A percentile compares a stretch with the other conserved stretches of the same genome.
Evolutionary conservation across 306 rosid genomes (phyloP).

Genomic region (Elaeagnus macrophylla): DNA sequence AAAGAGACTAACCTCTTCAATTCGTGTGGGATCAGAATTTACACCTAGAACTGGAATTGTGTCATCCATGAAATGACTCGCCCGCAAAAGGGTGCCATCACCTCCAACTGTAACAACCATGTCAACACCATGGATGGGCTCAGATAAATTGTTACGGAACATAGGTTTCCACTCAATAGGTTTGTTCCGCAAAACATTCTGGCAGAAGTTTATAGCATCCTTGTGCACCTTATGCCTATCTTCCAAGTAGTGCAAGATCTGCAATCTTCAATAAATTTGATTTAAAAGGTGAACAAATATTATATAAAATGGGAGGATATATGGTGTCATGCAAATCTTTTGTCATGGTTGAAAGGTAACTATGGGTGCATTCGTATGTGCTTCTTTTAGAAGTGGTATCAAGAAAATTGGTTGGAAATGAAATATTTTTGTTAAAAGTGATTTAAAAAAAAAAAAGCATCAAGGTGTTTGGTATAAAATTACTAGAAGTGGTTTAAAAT

Average conservation of each 20-base stretch:
- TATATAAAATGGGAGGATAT: too few relatives aligned
- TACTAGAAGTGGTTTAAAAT: too few relatives aligned
- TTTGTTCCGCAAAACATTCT: constrained; percentile 55
- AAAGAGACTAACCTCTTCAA: constrained; percentile 52
- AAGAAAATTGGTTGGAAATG: too few relatives aligned
- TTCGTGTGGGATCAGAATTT: constrained; percentile 82
- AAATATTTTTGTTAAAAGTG: too few relatives aligned
- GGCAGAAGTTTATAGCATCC: constrained; percentile 61
- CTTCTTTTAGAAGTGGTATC: too few relatives aligned
- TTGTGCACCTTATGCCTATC: constrained; percentile 58
- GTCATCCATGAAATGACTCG: constrained; percentile 78
- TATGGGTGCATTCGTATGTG: too few relatives aligned
- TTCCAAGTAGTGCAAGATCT: constrained; percentile 28
- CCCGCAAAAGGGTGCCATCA: constrained; percentile 85
- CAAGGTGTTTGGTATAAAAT: too few relatives aligned
- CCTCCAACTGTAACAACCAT: constrained; percentile 83
- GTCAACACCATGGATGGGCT: constrained; percentile 65
- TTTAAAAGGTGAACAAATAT: constrained; percentile 3
- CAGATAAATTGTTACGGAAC: constrained; percentile 32
- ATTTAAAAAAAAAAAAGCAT: too few relatives aligned
- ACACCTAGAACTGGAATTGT: constrained; percentile 76
- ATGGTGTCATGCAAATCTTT: too few relatives aligned
- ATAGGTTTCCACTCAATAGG: constrained; percentile 67
- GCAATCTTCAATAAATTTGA: not conserved
- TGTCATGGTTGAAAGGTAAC: too few relatives aligned